These are phyloP conservation scores for Wickerhamomyces chambardii DNA, from an alignment of 805 yeast species.

Conservation along the genomic window DNA sequence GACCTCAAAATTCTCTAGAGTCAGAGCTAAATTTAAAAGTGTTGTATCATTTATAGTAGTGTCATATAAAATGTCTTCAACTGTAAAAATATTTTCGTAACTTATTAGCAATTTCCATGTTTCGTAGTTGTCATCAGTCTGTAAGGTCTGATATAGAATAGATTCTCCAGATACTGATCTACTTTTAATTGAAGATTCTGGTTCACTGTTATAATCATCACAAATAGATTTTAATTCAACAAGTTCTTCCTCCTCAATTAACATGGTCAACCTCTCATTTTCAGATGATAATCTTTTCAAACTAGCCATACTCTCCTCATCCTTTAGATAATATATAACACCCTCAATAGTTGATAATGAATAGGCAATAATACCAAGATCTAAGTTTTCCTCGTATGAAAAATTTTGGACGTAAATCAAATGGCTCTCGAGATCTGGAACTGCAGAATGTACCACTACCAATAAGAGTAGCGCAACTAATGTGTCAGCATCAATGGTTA, in stretches of 20 bases:
- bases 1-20: slow-evolving; percentile 37
- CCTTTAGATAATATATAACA: slow-evolving; percentile 55
- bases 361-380: slow-evolving; percentile 62
- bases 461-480: slow-evolving; percentile 64
- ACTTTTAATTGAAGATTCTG: slow-evolving; percentile 21
- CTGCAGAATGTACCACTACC: slow-evolving; percentile 56
- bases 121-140: slow-evolving; percentile 29
- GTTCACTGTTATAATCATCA: slow-evolving; percentile 14
- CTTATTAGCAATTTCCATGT: slow-evolving; percentile 39
- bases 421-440: slow-evolving; percentile 52
- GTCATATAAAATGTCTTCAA: slow-evolving; percentile 65
- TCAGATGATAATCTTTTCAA: slow-evolving; percentile 31
- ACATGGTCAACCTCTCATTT: slow-evolving; percentile 47
- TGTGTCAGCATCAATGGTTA: slow-evolving; percentile 70
- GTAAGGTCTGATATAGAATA: slow-evolving; percentile 52
- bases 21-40: slow-evolving; percentile 54
- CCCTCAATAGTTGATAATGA: slow-evolving; percentile 81
- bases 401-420: slow-evolving; percentile 58
- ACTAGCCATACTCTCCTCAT: slow-evolving; percentile 23
- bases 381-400: slow-evolving; percentile 31
- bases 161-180: slow-evolving; percentile 62
- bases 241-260: slow-evolving; percentile 28
- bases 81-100: slow-evolving; percentile 39
- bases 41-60: slow-evolving; percentile 43
- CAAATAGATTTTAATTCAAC: slow-evolving; percentile 15